Evolutionary conservation across 768 basidiomycete species (phyloP), one percentile per base, ranked within the genome.

Genomic region (Boletellus sp.): DNA sequence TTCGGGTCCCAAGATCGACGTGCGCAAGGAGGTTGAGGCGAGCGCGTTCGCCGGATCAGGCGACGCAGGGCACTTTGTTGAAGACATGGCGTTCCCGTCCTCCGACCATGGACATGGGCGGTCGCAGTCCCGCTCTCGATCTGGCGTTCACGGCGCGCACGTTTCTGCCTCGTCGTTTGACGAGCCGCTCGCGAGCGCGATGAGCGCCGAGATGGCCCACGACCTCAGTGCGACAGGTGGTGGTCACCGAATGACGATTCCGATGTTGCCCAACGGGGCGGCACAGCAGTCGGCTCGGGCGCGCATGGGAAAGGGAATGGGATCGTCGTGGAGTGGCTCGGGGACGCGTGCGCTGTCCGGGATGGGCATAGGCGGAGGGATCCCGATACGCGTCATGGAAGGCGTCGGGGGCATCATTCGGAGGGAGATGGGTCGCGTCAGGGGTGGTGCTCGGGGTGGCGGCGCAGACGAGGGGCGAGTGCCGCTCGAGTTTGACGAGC

Each of bases 251-350:
- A 42, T 32, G 23, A 48, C 31, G 42, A 75, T 93, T 2, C 92
- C 92, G 0, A 89, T 90, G 81, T 75, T 86, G 33, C 91, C 90
- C 0, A 94, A 94, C 55, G 90, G 89, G 16, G 62, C 64, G 1
- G 60, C 67, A 5, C 61, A 52, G 22, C 60, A 63, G 39, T 45
- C 48, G 1, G 37, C 13, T 1, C 40, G 55, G 0, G 20, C 40
- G 22, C 41, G 42, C 37, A 26, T 48, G 23, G 51, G 40, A 8
- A 26, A 4, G 24, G 24, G 24, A 8, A 26, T 36, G 35, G 35
- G 52, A 20, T 17, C 48, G 15, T 53, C 59, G 10, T 61, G 59
- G 59, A 33, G 59, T 3, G 32, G 52, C 3, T 42, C 59, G 9
- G 43, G 56, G 24, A 52, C 56, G 23, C 56, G 59, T 7, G 41